A percentile compares a stretch with the other conserved stretches of the same genome.
phyloP scores from a whole-genome alignment of 352 stramenopile species.

The Pythium phragmitis region DNA sequence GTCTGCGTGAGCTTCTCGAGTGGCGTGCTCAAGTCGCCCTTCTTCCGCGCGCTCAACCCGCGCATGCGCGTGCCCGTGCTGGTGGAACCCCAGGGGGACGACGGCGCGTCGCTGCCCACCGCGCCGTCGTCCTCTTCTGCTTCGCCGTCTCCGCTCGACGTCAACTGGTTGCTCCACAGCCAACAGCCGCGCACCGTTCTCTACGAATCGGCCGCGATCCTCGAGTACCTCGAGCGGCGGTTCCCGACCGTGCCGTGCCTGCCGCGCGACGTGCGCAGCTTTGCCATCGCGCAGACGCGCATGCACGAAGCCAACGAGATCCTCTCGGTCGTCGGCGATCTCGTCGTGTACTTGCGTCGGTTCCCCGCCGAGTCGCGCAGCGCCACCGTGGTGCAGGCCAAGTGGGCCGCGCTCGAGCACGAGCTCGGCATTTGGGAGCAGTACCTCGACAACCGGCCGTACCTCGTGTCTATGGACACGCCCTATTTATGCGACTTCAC shows the following conservation, averaged over 20 bases:
- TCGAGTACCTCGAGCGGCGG: conserved; percentile 78
- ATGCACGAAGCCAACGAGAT: conserved; percentile 86
- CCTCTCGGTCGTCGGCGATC: conserved; percentile 74
- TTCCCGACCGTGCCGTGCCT: conserved; percentile 51
- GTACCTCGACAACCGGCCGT: conserved; percentile 64
- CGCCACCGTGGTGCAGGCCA: conserved; percentile 54
- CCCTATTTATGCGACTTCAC: conserved; percentile 80
- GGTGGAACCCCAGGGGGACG: conserved; percentile 53
- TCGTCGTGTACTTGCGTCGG: conserved; percentile 78
- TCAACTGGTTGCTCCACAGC: conserved; percentile 17
- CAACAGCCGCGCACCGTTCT: conserved; percentile 54
- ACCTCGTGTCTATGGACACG: conserved; percentile 56
- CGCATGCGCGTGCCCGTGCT: conserved; percentile 82
- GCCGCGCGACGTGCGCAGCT: conserved; percentile 44
- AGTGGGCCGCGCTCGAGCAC: conserved; percentile 65
- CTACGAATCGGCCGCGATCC: conserved; percentile 78
- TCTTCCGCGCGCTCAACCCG: conserved; percentile 76
- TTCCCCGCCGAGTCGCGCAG: conserved; percentile 65
- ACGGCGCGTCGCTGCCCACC: conserved; percentile 1
- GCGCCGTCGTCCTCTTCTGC: not conserved
- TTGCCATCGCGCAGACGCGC: conserved; percentile 70
- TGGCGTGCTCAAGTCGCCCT: conserved; percentile 76
- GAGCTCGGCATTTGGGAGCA: conserved; percentile 79
- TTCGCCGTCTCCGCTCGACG: conserved; percentile 10
- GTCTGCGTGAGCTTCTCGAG: conserved; percentile 84